These are phyloP conservation scores for Sphagnum fallax DNA, from an alignment of 228 moss, liverwort and hornwort species.

Conservation along the genomic window DNA sequence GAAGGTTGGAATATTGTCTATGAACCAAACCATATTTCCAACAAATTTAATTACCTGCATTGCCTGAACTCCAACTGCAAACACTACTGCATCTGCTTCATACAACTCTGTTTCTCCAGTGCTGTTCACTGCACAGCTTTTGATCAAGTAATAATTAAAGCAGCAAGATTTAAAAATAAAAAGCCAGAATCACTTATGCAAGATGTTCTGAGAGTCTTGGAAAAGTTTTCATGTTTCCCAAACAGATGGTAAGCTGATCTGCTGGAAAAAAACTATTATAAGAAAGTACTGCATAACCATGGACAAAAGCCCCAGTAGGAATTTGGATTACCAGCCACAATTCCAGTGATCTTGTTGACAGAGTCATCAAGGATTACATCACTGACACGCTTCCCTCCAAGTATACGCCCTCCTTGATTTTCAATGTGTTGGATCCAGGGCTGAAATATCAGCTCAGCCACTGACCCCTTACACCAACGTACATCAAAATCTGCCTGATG, in stretches of 20 bases:
- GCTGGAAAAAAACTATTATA: too few species aligned
- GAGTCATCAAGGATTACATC: constrained; percentile 34
- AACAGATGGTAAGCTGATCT: too few species aligned
- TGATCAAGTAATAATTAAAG: not conserved
- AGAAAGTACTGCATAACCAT: too few species aligned
- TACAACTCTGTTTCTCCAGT: constrained; percentile 31
- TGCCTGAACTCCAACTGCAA: constrained; percentile 65
- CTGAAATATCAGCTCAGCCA: constrained; percentile 54
- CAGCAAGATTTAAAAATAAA: not conserved
- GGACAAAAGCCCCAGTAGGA: too few species aligned
- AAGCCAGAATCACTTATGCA: not conserved
- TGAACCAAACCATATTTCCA: too few species aligned
- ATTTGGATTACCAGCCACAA: constrained; percentile 34
- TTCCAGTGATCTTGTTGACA: constrained; percentile 39
- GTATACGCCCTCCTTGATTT: constrained; percentile 36
- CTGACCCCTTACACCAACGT: constrained; percentile 59
- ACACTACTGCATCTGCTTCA: constrained; percentile 41
- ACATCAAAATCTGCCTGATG: constrained; percentile 71
- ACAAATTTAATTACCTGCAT: constrained; percentile 35
- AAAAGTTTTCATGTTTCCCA: too few species aligned
- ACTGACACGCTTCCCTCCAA: constrained; percentile 48
- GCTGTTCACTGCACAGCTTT: constrained; percentile 31
- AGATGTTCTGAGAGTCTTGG: not conserved
- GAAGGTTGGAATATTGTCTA: too few species aligned
- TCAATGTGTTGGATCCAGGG: constrained; percentile 50